Evolutionary conservation across 2,329 filamentous ascomycete species (phyloP).

Genomic region (Scolecobasidium constrictum): DNA sequence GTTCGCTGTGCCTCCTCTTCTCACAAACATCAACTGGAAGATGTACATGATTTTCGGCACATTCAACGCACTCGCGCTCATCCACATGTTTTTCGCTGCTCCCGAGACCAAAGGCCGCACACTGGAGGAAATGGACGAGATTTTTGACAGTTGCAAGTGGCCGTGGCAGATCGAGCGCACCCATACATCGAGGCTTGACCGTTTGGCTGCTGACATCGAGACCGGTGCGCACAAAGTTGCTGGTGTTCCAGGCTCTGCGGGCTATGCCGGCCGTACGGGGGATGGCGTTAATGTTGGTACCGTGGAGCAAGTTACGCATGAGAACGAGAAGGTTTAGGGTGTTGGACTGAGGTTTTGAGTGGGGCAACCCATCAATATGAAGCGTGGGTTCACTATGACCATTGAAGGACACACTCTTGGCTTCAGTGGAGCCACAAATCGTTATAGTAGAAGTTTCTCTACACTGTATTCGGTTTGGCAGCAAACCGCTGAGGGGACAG

Average conservation of each 20-base stretch:
- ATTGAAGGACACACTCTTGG: no score
- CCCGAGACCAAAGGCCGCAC: constrained; percentile 30
- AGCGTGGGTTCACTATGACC: no score
- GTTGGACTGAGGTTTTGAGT: no score
- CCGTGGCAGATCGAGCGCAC: constrained; percentile 22
- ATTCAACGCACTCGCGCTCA: constrained; percentile 25
- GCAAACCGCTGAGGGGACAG: no score
- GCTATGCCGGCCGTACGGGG: not conserved
- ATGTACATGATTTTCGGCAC: constrained; percentile 31
- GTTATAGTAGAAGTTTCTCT: no score
- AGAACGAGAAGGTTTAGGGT: no score
- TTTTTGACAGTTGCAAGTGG: constrained; percentile 25
- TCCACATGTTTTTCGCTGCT: constrained; percentile 28
- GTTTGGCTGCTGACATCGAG: constrained; percentile 24
- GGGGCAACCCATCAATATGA: no score
- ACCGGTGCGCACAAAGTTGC: constrained; percentile 16
- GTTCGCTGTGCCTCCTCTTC: constrained; percentile 29
- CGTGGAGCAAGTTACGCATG: not conserved
- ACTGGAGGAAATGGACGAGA: constrained; percentile 29
- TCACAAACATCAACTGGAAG: constrained; percentile 30
- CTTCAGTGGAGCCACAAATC: no score
- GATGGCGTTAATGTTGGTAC: no score
- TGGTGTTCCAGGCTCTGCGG: not conserved
- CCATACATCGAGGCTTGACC: constrained; percentile 22
- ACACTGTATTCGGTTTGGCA: no score